Conservation (phyloP, 768 basidiomycete species). For the Sarcomyxa edulis region DNA sequence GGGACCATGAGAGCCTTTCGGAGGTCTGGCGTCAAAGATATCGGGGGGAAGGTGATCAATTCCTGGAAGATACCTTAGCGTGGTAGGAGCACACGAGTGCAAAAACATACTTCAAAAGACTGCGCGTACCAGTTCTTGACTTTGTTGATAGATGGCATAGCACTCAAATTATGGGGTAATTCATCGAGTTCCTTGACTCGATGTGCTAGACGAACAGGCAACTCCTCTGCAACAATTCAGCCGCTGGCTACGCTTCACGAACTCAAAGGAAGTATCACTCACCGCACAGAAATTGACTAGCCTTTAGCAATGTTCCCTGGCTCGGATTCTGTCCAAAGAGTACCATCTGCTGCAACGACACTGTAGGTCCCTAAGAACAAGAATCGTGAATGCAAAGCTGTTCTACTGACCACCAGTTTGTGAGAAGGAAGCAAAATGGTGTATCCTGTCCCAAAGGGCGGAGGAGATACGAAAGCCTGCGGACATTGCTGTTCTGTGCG, state of each 20-base stretch:
- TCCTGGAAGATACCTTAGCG: slow-evolving; percentile 46
- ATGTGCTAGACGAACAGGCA: slow-evolving; percentile 93
- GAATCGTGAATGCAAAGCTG: neutral
- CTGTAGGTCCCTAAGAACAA: slow-evolving; percentile 28
- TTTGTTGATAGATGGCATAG: slow-evolving; percentile 89
- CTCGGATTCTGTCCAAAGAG: slow-evolving; percentile 94
- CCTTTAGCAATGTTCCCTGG: slow-evolving; percentile 91
- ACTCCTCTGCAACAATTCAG: slow-evolving; percentile 56
- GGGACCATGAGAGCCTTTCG: slow-evolving; percentile 58
- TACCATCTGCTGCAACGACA: slow-evolving; percentile 97
- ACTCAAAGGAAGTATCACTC: slow-evolving; percentile 3
- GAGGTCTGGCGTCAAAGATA: slow-evolving; percentile 63
- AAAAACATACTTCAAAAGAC: slow-evolving; percentile 80
- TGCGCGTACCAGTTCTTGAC: slow-evolving; percentile 99
- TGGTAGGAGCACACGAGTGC: slow-evolving; percentile 10
- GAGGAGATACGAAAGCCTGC: slow-evolving; percentile 70
- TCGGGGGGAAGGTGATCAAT: slow-evolving; percentile 78
- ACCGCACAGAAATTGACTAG: slow-evolving; percentile 86
- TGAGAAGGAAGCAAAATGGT: slow-evolving; percentile 87
- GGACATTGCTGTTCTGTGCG: slow-evolving; percentile 44
- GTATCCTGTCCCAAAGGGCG: slow-evolving; percentile 84
- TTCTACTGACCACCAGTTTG: slow-evolving; percentile 76
- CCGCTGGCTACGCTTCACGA: neutral
- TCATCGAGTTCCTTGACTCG: slow-evolving; percentile 94
- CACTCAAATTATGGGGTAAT: slow-evolving; percentile 85